Evolutionary conservation across 306 rosid genomes (phyloP).

Genomic region (Sophora flavescens): DNA sequence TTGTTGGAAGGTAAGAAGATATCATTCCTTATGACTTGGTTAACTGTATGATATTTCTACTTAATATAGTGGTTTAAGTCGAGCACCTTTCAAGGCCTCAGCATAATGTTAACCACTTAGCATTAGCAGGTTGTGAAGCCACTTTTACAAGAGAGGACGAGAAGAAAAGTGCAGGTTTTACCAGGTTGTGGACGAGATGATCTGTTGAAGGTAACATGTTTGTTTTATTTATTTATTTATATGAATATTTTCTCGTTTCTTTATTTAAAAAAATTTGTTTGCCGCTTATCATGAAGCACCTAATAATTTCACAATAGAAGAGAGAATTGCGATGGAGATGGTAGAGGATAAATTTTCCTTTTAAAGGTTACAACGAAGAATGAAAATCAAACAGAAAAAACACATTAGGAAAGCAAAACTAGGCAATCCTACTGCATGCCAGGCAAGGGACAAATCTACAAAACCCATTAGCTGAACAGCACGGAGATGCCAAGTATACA

Average conservation of each 20-base stretch:
- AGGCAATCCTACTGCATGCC: neutral
- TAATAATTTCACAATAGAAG: slow-evolving; percentile 22
- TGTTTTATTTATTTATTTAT: neutral
- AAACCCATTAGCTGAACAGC: slow-evolving; percentile 10
- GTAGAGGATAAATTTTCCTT: slow-evolving; percentile 18
- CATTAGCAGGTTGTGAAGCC: slow-evolving; percentile 91
- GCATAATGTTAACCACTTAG: slow-evolving; percentile 39
- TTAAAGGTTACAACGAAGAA: slow-evolving; percentile 6
- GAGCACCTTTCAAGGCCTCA: slow-evolving; percentile 36
- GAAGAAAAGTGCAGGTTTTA: slow-evolving; percentile 87
- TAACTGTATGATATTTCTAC: slow-evolving; percentile 31
- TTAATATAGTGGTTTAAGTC: slow-evolving; percentile 10
- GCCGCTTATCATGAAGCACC: neutral
- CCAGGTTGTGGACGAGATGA: slow-evolving; percentile 92
- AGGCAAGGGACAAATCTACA: neutral
- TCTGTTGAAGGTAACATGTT: slow-evolving; percentile 68
- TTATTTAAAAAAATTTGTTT: neutral
- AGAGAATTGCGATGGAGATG: neutral
- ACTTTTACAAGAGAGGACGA: slow-evolving; percentile 93
- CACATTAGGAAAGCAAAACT: slow-evolving; percentile 1
- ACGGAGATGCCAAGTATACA: neutral
- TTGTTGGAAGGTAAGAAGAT: slow-evolving; percentile 89
- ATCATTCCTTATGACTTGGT: slow-evolving; percentile 39
- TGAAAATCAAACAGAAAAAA: neutral
- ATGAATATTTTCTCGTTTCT: neutral